Conservation (phyloP, 2,329 filamentous ascomycete genomes). For the Ophiocordyceps camponoti-saundersi region DNA sequence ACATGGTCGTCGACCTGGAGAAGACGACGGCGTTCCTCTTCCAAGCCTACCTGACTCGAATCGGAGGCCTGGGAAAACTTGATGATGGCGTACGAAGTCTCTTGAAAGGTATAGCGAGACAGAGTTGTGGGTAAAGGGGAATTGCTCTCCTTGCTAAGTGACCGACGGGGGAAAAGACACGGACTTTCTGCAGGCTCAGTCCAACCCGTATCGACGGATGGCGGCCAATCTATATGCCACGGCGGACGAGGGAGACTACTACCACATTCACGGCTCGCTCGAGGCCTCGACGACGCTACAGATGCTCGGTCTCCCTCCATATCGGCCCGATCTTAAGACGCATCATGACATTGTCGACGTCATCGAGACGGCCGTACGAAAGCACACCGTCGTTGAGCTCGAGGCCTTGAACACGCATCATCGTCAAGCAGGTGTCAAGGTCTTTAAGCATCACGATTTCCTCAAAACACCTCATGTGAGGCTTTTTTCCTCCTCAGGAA, state of each 20-base stretch:
- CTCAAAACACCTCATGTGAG: slow-evolving; percentile 28
- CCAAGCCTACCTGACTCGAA: slow-evolving; percentile 17
- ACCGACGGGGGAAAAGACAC: slow-evolving; percentile 33
- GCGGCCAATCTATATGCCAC: slow-evolving; percentile 59
- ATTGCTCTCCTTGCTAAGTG: too few relatives aligned
- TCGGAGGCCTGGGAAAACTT: slow-evolving; percentile 20
- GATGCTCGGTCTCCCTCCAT: slow-evolving; percentile 51
- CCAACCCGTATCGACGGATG: slow-evolving; percentile 52
- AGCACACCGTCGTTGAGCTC: slow-evolving; percentile 35
- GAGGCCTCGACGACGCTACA: slow-evolving; percentile 52
- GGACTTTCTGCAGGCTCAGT: slow-evolving; percentile 54
- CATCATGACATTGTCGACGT: slow-evolving; percentile 39
- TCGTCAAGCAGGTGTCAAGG: slow-evolving; percentile 42
- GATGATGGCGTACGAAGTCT: slow-evolving; percentile 11
- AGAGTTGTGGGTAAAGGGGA: too few relatives aligned
- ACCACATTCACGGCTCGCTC: slow-evolving; percentile 60
- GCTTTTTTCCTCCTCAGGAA: background rate
- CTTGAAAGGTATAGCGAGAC: slow-evolving; percentile 2
- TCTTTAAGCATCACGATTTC: slow-evolving; percentile 42
- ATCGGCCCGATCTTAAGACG: slow-evolving; percentile 41
- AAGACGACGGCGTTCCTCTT: slow-evolving; percentile 25
- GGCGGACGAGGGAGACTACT: slow-evolving; percentile 47
- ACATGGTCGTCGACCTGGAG: slow-evolving; percentile 16
- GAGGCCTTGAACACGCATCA: slow-evolving; percentile 38
- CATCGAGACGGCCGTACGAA: slow-evolving; percentile 41